Conservation (phyloP, 2,329 filamentous ascomycete species). For the Endothia cerciana region DNA sequence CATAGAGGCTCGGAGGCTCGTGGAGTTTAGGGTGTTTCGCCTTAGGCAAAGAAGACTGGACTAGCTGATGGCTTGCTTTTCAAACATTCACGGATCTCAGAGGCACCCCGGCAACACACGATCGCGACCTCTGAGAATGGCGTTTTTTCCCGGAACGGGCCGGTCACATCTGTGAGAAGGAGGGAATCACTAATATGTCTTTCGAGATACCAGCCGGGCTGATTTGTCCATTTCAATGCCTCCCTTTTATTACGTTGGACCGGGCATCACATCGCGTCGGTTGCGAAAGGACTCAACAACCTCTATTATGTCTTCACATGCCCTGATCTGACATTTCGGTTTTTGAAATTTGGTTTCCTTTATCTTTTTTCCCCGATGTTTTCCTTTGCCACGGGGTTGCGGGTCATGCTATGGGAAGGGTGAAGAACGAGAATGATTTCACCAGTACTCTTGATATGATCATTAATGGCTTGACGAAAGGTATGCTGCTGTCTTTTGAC, state of each 20-base stretch:
- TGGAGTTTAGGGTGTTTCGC: conserved; percentile 21
- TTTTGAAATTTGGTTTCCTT: background rate
- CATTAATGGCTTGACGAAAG: conserved; percentile 16
- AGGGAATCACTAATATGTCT: conserved; percentile 19
- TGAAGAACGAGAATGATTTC: background rate
- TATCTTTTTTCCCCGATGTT: background rate
- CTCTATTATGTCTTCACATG: background rate
- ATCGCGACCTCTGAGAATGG: conserved; percentile 17
- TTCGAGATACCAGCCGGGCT: conserved; percentile 3
- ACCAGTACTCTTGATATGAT: conserved; percentile 5
- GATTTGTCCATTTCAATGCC: background rate
- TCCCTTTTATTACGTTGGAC: no score
- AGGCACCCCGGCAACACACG: background rate
- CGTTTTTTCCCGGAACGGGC: conserved; percentile 6
- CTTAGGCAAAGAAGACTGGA: background rate
- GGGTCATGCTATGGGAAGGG: background rate
- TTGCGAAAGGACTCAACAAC: background rate
- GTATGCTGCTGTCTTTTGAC: conserved; percentile 1
- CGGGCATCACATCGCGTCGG: no score
- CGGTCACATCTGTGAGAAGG: background rate
- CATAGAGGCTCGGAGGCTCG: conserved; percentile 27
- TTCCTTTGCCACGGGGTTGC: background rate
- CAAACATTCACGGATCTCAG: background rate
- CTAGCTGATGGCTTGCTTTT: conserved; percentile 8
- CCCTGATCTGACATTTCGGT: background rate